These are phyloP conservation scores for Penicillium corylophilum DNA, from an alignment of 2,329 filamentous ascomycete genomes.

Conservation along the genomic window DNA sequence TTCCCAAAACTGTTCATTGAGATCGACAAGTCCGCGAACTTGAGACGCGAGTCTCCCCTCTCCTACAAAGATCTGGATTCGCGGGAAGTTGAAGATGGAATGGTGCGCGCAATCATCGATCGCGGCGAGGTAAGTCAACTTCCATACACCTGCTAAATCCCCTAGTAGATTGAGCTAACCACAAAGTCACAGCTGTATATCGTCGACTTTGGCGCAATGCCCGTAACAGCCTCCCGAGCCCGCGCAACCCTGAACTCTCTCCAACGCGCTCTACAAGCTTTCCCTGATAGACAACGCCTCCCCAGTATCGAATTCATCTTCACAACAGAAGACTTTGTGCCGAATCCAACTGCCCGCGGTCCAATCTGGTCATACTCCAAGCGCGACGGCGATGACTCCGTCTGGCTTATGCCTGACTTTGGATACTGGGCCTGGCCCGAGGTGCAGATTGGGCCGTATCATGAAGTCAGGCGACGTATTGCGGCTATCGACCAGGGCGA, in stretches of 20 bases:
- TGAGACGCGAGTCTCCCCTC: conserved; percentile 25
- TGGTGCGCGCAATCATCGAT: conserved; percentile 39
- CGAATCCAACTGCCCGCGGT: conserved; percentile 21
- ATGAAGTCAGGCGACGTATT: conserved; percentile 43
- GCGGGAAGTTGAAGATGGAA: conserved; percentile 32
- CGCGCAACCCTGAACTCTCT: conserved; percentile 49
- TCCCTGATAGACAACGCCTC: conserved; percentile 39
- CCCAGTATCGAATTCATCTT: conserved; percentile 53
- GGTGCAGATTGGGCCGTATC: conserved; percentile 46
- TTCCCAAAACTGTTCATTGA: conserved; percentile 43
- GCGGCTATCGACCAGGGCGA: conserved; percentile 37
- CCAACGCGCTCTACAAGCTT: conserved; percentile 48
- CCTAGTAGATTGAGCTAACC: not conserved
- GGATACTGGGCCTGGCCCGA: conserved; percentile 56
- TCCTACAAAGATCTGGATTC: conserved; percentile 37
- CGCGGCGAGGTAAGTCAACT: conserved; percentile 34
- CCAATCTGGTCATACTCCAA: conserved; percentile 49
- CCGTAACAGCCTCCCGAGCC: conserved; percentile 36
- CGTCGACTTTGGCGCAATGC: conserved; percentile 35
- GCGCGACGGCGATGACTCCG: conserved; percentile 36
- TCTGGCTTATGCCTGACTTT: conserved; percentile 56
- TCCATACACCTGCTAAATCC: not conserved
- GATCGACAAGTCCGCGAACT: conserved; percentile 32
- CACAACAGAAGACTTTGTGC: conserved; percentile 47
- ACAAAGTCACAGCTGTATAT: conserved; percentile 34